Percentiles rank a stretch among this genome's conserved stretches.
Conservation (phyloP, 805 yeast species). For the Huiozyma sinensis region DNA sequence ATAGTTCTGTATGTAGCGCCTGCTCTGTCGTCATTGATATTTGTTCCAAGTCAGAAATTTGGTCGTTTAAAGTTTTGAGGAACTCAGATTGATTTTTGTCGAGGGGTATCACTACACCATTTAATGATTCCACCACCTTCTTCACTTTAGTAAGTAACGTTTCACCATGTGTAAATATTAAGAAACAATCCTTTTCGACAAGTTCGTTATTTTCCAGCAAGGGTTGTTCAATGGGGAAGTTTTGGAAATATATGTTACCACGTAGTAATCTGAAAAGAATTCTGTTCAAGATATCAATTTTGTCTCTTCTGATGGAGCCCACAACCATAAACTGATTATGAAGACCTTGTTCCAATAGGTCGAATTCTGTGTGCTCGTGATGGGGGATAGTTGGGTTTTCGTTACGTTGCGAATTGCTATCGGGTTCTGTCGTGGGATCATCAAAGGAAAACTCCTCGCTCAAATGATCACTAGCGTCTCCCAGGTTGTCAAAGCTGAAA, state of each 20-base stretch:
- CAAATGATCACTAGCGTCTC: constrained; percentile 11
- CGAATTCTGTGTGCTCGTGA: neutral
- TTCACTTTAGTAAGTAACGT: constrained; percentile 59
- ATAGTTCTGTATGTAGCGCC: constrained; percentile 66
- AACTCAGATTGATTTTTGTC: constrained; percentile 36
- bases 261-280: constrained; percentile 88
- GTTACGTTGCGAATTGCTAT: constrained; percentile 3
- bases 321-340: constrained; percentile 33
- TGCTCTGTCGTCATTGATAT: constrained; percentile 55
- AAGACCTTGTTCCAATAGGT: constrained; percentile 7
- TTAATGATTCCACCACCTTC: constrained; percentile 82
- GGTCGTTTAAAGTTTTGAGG: constrained; percentile 33
- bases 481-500: constrained; percentile 8
- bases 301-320: constrained; percentile 71
- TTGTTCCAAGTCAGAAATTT: constrained; percentile 45
- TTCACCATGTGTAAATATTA: constrained; percentile 86
- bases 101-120: constrained; percentile 47
- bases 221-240: constrained; percentile 60
- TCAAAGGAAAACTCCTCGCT: constrained; percentile 22
- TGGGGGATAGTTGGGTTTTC: constrained; percentile 1
- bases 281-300: constrained; percentile 61
- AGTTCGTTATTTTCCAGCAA: constrained; percentile 46
- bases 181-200: constrained; percentile 69
- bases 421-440: constrained; percentile 5
- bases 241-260: constrained; percentile 77